Conservation (phyloP, 257 asterid genomes). For the Datura wrightii region DNA sequence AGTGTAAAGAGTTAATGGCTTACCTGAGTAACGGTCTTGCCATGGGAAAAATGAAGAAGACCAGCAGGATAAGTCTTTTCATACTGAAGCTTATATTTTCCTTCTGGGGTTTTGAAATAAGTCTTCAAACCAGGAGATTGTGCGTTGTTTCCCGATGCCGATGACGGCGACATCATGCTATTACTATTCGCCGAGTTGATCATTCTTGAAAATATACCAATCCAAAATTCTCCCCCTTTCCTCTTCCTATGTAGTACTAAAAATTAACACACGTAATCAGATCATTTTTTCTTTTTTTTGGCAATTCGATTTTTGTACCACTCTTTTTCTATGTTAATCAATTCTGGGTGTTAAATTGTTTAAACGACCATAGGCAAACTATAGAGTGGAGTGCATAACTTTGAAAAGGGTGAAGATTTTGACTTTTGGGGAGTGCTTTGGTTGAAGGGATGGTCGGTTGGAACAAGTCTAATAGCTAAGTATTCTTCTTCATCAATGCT, state of each 20-base stretch:
- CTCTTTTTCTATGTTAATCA: neutral
- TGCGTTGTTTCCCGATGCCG: conserved; percentile 70
- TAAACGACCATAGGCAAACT: neutral
- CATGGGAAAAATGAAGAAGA: conserved; percentile 89
- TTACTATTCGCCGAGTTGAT: conserved; percentile 41
- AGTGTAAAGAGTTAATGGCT: neutral
- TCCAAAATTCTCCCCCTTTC: neutral
- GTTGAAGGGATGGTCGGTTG: neutral
- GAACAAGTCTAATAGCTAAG: conserved; percentile 4
- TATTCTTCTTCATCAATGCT: conserved; percentile 4
- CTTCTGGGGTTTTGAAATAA: conserved; percentile 96
- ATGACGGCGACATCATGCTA: conserved; percentile 59
- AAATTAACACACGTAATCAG: neutral
- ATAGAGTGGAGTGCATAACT: neutral
- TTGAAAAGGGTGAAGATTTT: conserved; percentile 22
- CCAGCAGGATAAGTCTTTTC: conserved; percentile 95
- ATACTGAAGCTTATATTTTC: conserved; percentile 91
- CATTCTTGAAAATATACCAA: conserved; percentile 36
- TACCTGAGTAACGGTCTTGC: conserved; percentile 97
- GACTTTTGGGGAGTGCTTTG: conserved; percentile 22
- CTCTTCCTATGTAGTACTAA: too few relatives aligned
- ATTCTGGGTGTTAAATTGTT: neutral
- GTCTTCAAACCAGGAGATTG: conserved; percentile 90
- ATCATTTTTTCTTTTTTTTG: neutral
- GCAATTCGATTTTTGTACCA: neutral